A percentile compares a stretch with the other conserved stretches of the same genome.
Evolutionary conservation across 495 filamentous ascomycete species (phyloP).

Genomic region (Hypoxylon perforatum): DNA sequence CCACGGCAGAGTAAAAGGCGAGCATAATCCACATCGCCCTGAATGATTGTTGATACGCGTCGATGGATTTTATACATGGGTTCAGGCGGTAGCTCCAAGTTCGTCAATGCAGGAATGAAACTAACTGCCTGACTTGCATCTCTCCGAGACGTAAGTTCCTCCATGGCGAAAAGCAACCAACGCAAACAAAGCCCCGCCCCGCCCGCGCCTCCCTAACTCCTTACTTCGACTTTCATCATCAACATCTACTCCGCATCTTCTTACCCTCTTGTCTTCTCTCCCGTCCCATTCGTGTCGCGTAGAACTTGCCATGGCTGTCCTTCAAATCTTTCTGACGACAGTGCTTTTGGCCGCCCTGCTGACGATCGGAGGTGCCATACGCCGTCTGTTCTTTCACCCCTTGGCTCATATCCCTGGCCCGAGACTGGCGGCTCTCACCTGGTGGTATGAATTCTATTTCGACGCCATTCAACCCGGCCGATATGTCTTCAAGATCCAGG

Average conservation of each 20-base stretch:
- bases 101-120: no score
- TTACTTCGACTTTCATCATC: slow-evolving; percentile 27
- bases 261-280: slow-evolving; percentile 33
- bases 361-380: slow-evolving; percentile 29
- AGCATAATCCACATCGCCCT: no score
- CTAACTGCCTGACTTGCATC: no score
- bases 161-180: no score
- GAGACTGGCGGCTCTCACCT: slow-evolving; percentile 58
- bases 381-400: slow-evolving; percentile 56
- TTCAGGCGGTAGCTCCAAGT: no score
- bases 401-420: slow-evolving; percentile 58
- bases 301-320: slow-evolving; percentile 37
- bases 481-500: slow-evolving; percentile 55
- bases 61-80: no score
- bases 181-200: no score
- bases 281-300: slow-evolving; percentile 31
- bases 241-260: slow-evolving; percentile 31
- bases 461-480: slow-evolving; percentile 53
- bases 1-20: no score
- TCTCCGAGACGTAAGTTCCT: no score
- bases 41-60: no score
- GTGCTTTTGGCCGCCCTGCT: slow-evolving; percentile 32
- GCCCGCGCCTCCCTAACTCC: no score
- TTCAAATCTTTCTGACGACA: slow-evolving; percentile 38
- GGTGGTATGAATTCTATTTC: slow-evolving; percentile 61